Base-by-base conservation (phyloP, 371 early-diverging fungal species). In the Mucor saturninus region DNA sequence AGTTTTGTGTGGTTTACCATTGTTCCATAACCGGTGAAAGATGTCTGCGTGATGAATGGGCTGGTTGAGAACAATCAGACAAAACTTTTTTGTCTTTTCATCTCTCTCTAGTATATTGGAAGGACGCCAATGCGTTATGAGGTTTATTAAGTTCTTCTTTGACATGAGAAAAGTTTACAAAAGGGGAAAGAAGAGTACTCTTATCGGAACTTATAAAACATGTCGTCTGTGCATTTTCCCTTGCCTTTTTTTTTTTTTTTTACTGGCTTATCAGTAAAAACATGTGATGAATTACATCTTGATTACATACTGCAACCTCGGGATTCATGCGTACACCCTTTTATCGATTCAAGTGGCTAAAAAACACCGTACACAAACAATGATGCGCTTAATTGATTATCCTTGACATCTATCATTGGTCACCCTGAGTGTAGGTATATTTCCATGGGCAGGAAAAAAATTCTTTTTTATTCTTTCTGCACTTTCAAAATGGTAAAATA, bases 61-160 rank as follows among this genome's bases (percentile, higher is more conserved):
- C 21, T 79, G 79, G 43, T 79, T 76, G 40, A 79, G 43, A 0
- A 76, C 38, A 21, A 79, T 76, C 5, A 79, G 63, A 35, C 76
- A 74, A 61, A 73, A 79, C 37, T 67, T 61, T 9, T 72, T 65
- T 5, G 54, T 38, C 21, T 68, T 64, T 39, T 52, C 46, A 28
- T 67, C 65, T 15, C 26, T 54, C 3, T 56, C 54, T 42, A 79
- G 54, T 43, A 79, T 75, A 48, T 65, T 75, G 26, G 74, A 61
- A 42, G 74, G 75, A 55, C 71, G 65, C 79, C 75, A 75, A 31
- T 73, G 72, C 8, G 64, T 68, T n/a, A 74, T 69, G 1, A 69
- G 37, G 13, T 71, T 71, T 2, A 60, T 4, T 4, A 59, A 10
- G 29, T 38, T 55, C 26, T 62, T 59, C 14, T 29, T 53, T 3